Conservation (phyloP, 768 basidiomycete species). For the Gymnopilus junonius region DNA sequence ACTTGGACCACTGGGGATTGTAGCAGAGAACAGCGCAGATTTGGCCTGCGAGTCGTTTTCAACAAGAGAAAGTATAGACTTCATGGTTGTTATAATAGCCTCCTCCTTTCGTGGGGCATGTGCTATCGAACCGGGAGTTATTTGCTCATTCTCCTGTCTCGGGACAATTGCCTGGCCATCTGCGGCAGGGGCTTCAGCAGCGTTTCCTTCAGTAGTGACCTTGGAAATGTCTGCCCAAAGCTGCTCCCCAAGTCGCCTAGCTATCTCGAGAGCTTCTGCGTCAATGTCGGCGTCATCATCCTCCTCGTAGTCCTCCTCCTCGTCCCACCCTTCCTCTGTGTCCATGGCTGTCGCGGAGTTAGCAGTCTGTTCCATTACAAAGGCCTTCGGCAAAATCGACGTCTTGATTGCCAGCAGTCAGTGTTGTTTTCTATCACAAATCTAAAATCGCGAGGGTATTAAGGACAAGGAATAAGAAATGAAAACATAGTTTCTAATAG, state of each 20-base stretch:
- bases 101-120: slow-evolving; percentile 46
- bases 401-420: background rate
- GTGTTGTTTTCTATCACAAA: background rate
- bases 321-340: slow-evolving; percentile 39
- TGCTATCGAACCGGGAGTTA: background rate
- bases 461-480: background rate
- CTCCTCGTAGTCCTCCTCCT: slow-evolving; percentile 53
- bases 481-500: background rate
- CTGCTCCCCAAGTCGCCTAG: slow-evolving; percentile 73
- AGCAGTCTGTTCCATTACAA: slow-evolving; percentile 3
- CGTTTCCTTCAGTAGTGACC: slow-evolving; percentile 49
- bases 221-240: slow-evolving; percentile 78
- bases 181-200: slow-evolving; percentile 4
- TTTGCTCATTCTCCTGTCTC: background rate
- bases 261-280: slow-evolving; percentile 77
- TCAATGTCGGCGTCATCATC: slow-evolving; percentile 66
- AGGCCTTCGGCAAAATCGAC: background rate
- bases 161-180: background rate
- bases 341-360: background rate
- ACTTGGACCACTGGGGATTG: slow-evolving; percentile 56
- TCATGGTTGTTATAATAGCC: slow-evolving; percentile 68
- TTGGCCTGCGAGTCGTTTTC: slow-evolving; percentile 60
- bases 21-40: slow-evolving; percentile 52
- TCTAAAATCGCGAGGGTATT: background rate
- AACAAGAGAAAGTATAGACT: slow-evolving; percentile 60